Evolutionary conservation across 306 rosid species (phyloP).

Genomic region (Vigna trinervia): DNA sequence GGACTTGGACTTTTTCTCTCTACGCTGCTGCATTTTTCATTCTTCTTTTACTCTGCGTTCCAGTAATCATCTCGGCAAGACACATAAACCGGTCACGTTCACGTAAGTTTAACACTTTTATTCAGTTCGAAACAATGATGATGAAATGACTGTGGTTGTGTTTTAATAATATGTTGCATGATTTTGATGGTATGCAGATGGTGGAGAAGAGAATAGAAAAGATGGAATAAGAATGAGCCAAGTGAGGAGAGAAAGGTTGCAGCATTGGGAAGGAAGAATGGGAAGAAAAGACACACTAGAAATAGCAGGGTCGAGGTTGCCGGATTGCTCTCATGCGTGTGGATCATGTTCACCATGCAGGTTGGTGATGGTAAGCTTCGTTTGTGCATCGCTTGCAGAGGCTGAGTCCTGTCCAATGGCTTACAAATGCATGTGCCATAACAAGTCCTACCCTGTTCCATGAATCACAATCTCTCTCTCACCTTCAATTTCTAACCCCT

Average conservation of each 20-base stretch:
- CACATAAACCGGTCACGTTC: slow-evolving; percentile 52
- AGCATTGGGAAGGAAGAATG: slow-evolving; percentile 36
- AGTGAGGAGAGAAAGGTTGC: not conserved
- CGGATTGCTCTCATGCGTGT: slow-evolving; percentile 60
- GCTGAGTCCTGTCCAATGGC: slow-evolving; percentile 94
- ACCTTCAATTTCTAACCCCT: slow-evolving; percentile 21
- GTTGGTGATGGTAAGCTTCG: slow-evolving; percentile 49
- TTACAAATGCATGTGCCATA: slow-evolving; percentile 67
- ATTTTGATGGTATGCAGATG: slow-evolving; percentile 1
- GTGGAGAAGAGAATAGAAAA: not conserved
- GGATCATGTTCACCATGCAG: slow-evolving; percentile 57
- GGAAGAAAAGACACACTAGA: slow-evolving; percentile 13
- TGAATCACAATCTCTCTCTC: not conserved
- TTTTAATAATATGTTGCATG: not conserved
- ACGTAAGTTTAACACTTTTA: slow-evolving; percentile 38
- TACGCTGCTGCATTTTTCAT: slow-evolving; percentile 38
- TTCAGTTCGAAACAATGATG: too few relatives aligned
- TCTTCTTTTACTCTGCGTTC: slow-evolving; percentile 48
- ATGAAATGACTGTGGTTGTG: too few relatives aligned
- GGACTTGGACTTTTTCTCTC: not conserved
- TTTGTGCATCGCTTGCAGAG: slow-evolving; percentile 49
- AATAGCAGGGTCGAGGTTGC: slow-evolving; percentile 56
- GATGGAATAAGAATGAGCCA: slow-evolving; percentile 9
- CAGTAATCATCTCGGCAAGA: slow-evolving; percentile 57
- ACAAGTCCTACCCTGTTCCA: slow-evolving; percentile 56